Evolutionary conservation across 2,329 filamentous ascomycete species (phyloP).

Genomic region (Aspergillus floridensis): DNA sequence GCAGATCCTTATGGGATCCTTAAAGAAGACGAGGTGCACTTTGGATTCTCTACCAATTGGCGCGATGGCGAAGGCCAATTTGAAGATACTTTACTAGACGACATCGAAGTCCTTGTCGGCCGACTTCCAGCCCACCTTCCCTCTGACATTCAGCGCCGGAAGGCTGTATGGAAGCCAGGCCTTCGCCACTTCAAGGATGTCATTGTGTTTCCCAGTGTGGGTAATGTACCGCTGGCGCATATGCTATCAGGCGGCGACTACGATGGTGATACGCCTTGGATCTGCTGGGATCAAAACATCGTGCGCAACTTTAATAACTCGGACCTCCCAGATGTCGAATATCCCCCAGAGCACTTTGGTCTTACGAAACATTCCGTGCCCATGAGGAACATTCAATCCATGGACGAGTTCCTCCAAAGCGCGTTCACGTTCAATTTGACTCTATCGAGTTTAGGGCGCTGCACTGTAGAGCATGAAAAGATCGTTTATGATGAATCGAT

Average conservation of each 20-base stretch:
- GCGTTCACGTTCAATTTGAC: constrained; percentile 50
- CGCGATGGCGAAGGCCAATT: constrained; percentile 36
- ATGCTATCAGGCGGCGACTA: constrained; percentile 65
- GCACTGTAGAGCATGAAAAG: constrained; percentile 51
- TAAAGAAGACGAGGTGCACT: constrained; percentile 53
- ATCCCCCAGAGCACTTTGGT: constrained; percentile 44
- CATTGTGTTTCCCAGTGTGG: constrained; percentile 56
- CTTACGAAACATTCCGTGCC: constrained; percentile 46
- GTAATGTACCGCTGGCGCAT: constrained; percentile 54
- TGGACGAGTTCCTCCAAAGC: constrained; percentile 42
- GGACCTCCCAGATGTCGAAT: constrained; percentile 39
- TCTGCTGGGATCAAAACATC: constrained; percentile 58
- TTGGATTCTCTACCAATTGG: constrained; percentile 53
- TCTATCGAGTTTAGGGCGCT: constrained; percentile 51
- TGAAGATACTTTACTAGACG: constrained; percentile 46
- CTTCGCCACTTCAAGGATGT: constrained; percentile 57
- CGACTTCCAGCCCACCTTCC: constrained; percentile 57
- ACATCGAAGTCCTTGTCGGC: constrained; percentile 54
- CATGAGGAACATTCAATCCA: constrained; percentile 41
- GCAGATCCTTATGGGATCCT: constrained; percentile 55
- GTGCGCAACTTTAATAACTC: constrained; percentile 55
- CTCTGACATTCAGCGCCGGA: constrained; percentile 58
- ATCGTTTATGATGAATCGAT: constrained; percentile 54
- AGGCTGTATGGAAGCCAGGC: constrained; percentile 49
- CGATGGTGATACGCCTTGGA: constrained; percentile 61